Base-by-base conservation (phyloP, 2,329 filamentous ascomycete genomes). In the Trichoderma sp. region DNA sequence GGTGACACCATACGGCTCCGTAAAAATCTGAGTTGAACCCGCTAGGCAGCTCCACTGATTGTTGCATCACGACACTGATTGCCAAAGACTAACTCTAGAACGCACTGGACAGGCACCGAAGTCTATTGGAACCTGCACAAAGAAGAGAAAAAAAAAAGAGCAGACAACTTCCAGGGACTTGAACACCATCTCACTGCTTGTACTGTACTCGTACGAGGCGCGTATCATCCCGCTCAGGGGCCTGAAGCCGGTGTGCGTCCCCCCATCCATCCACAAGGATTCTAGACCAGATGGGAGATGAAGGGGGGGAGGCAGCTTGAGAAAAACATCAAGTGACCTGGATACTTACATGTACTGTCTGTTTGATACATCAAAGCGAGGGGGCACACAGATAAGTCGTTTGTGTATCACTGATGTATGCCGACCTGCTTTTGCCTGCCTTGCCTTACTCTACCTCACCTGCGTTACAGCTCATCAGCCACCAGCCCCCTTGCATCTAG, bases 31-130 rank as follows among this genome's bases (percentile, higher is more conserved):
- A 14, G 6, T 41, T 24, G 30, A 54, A 39, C 34, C n/a, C 39
- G 59, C 47, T 54, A 62, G 28, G 30, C 59, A 14, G 59, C 48
- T 45, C 59, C 48, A 62, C 59, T 26, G 59, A 24, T 62, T 45
- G 48, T 26, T 39, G 48, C 59, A 61, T 21, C 58, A 62, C 48
- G 43, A 50, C 34, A 52, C 10, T 30, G n/a, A 57, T 26, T 3
- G 48, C 14, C 44, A 19, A 2, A 21, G 44, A 7, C 30, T 34
- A 34, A 21, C 17, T 26, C 48, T 51, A 39, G 48, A 51, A 51
- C 7, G 26, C 24, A 50, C 47, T 24, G 19, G 19, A 50, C 21
- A 39, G 34, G 34, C 34, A 14, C 34, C 12, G 34, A 26, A 26
- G 14, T 3, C n/a, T 2, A 19, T 45, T 39, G 34, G 44, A 10